Conservation (phyloP, 148 eudicot species). For the Cornus florida region DNA sequence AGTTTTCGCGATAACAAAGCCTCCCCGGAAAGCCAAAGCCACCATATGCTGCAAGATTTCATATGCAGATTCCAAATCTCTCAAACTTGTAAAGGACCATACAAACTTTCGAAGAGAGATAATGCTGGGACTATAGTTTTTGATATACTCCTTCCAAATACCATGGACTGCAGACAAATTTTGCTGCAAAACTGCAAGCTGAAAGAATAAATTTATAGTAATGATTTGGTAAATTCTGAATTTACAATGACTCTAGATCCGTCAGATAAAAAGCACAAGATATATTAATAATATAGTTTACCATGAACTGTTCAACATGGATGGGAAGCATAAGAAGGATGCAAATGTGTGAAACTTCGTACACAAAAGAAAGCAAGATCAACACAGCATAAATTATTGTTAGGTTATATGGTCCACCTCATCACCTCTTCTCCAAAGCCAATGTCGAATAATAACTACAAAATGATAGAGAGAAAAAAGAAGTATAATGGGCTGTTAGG, state of each 20-base stretch:
- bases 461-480: neutral
- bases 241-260: neutral
- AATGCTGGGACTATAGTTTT: constrained; percentile 46
- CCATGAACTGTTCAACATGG: neutral
- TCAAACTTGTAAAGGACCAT: constrained; percentile 62
- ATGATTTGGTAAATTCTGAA: neutral
- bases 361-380: neutral
- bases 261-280: neutral
- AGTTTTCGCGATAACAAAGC: constrained; percentile 27
- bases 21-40: constrained; percentile 41
- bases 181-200: constrained; percentile 94
- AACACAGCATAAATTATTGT: no score
- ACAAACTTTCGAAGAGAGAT: constrained; percentile 61
- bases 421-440: no score
- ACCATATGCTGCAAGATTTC: constrained; percentile 69
- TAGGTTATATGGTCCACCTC: no score
- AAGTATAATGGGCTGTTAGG: neutral
- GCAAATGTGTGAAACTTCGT: no score
- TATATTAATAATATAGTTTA: neutral
- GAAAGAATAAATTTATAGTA: constrained; percentile 38
- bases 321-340: neutral
- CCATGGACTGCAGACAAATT: constrained; percentile 68
- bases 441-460: no score
- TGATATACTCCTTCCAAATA: constrained; percentile 70
- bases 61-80: constrained; percentile 67